Base-by-base conservation (phyloP, 257 asterid species). In the Ocimum tenuiflorum region DNA sequence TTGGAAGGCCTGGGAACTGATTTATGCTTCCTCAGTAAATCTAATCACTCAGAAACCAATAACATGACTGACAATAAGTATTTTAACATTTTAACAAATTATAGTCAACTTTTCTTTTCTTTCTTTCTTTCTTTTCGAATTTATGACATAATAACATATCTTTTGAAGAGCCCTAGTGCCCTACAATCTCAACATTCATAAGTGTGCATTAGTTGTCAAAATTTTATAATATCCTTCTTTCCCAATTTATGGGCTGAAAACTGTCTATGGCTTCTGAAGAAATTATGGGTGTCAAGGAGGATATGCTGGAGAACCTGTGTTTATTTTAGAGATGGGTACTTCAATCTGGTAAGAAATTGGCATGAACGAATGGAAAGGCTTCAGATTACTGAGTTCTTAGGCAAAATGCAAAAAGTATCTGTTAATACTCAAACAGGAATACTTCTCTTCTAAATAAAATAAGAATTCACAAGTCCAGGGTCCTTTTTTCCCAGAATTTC, bases 261-360 rank as follows among this genome's bases (percentile, higher is more conserved):
- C 14, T 22, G 62, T 9, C 15, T 31, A 20, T n/a, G n/a, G n/a
- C 19, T 49, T 60, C 29, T 41, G 64, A 63, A 70, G 55, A 70
- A 29, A 52, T 51, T 51, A 31, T 42, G 19, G 54, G 14, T 62
- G 47, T 23, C 27, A 18, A 51, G n/a, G n/a, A 6, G 8, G 58
- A 39, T 11, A n/a, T n/a, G 52, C 73, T 29, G 59, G 46, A 33
- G 14, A 19, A 11, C 13, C 3, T 29, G 46, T 31, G 20, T 55
- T 64, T 35, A 39, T 19, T 12, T 46, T 36, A n/a, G 50, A 13
- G 14, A 42, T 12, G 31, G 27, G 59, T 42, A 18, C 46, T 45
- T 52, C 58, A 51, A 60, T 33, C 53, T 33, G 73, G 42, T 10
- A n/a, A 56, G 29, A 23, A 58, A 49, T 39, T 54, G 15, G 20